phyloP scores from a whole-genome alignment of 805 yeast genomes.

The Novakomyces olei region DNA sequence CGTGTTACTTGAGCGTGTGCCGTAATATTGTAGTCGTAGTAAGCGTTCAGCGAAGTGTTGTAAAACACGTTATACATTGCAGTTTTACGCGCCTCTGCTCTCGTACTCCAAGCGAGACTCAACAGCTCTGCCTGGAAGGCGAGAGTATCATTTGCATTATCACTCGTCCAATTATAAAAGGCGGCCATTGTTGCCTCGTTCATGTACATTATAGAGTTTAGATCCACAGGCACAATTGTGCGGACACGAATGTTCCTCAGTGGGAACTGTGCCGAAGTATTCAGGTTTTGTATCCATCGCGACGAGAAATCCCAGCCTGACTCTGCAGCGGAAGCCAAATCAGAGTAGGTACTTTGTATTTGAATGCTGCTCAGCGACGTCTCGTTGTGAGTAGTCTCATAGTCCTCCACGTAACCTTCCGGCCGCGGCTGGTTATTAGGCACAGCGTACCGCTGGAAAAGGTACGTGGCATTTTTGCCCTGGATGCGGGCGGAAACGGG shows the following conservation, averaged over 20 bases:
- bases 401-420: neutral
- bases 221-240: neutral
- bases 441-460: neutral
- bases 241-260: neutral
- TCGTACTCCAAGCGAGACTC: too few species aligned
- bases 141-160: too few species aligned
- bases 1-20: neutral
- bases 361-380: neutral
- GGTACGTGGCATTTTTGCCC: neutral
- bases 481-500: too few species aligned
- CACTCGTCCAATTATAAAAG: too few species aligned
- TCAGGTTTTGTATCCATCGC: neutral
- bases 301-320: neutral
- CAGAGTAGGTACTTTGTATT: neutral
- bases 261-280: neutral
- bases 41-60: neutral
- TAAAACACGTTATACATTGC: neutral
- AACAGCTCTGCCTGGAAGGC: too few species aligned
- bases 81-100: neutral
- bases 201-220: neutral
- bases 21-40: neutral
- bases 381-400: neutral
- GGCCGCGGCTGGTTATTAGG: neutral
- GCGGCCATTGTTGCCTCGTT: neutral
- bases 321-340: neutral